Base-by-base conservation (phyloP, 2,329 filamentous ascomycete species). In the Chalaropsis thielavioides region DNA sequence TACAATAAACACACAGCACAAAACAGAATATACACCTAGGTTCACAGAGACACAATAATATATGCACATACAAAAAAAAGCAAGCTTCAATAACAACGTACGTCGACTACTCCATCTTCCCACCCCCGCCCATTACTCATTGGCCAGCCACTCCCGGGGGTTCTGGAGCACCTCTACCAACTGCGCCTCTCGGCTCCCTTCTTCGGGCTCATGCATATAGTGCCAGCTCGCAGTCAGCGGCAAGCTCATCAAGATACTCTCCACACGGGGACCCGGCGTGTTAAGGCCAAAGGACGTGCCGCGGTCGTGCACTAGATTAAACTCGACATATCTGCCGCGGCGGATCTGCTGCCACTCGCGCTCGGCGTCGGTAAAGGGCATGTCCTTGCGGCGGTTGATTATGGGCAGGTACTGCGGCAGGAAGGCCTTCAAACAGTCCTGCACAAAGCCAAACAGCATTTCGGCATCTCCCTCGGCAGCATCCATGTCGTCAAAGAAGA, bases 401-500 rank as follows among this genome's bases (percentile, higher is more conserved):
- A 99, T 96, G 35, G 94, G 92, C 1, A 96, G 71, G 72, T 97
- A 99, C 0, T 87, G 88, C 0, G 94, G 94, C 66, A 97, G 74
- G 79, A 99, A 99, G 10, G 91, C 87, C 67, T 85, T 84, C 65
- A 96, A 79, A 71, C 89, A 90, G 72, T 92, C 89, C 72, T 92
- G 88, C 64, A 92, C 83, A 70, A 96, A 97, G 17, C 88, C 84
- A 73, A 99, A 97, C 0, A 92, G 83, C 69, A 91, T 89, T 73
- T 97, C 92, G 70, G 89, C 86, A 71, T 94, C 89, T 68, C 91
- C 90, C 71, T 92, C 88, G 0, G 83, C 82, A 71, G 89, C 88
- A 74, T 99, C 94, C 15, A 99, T 81, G 74, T 99, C 94, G 75
- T 99, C 94, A 72, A 99, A 99, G 83, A 99, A 99, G 75, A 99